Percentiles rank a stretch among this genome's conserved stretches.
phyloP scores from a whole-genome alignment of 371 early-diverging fungal species.

The Apophysomyces trapeziformis region DNA sequence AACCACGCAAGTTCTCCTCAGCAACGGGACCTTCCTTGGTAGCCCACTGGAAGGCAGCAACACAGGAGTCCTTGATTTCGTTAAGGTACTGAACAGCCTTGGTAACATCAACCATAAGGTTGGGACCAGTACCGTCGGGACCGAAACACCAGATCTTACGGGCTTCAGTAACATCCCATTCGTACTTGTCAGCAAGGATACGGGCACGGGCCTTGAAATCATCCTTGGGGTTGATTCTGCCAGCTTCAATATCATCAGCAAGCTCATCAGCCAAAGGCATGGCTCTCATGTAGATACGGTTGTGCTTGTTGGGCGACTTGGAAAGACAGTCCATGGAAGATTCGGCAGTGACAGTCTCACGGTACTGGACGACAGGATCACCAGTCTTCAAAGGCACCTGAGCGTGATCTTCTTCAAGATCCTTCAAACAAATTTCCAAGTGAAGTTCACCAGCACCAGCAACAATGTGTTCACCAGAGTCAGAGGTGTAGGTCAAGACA shows the following conservation, averaged over 20 bases:
- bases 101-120: conserved; percentile 96
- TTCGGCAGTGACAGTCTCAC: conserved; percentile 94
- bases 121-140: conserved; percentile 96
- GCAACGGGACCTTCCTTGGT: conserved; percentile 94
- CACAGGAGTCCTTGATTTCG: conserved; percentile 99
- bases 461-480: conserved; percentile 98
- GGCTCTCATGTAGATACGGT: conserved; percentile 99
- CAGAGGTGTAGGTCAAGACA: conserved; percentile 92
- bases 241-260: conserved; percentile 82
- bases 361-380: conserved; percentile 98
- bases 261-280: conserved; percentile 90
- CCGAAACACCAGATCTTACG: conserved; percentile 99
- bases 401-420: conserved; percentile 99
- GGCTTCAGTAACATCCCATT: conserved; percentile 98
- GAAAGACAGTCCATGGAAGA: conserved; percentile 85
- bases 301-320: conserved; percentile 99
- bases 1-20: conserved; percentile 97
- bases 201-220: conserved; percentile 98
- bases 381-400: conserved; percentile 94
- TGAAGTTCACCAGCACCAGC: conserved; percentile 99
- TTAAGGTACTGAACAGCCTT: conserved; percentile 99
- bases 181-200: conserved; percentile 90
- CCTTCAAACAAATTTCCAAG: conserved; percentile 99
- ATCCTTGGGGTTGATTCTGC: conserved; percentile 90
- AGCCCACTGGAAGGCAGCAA: conserved; percentile 96